Conservation (phyloP, 352 stramenopile genomes). For the Phytophthora europaea region DNA sequence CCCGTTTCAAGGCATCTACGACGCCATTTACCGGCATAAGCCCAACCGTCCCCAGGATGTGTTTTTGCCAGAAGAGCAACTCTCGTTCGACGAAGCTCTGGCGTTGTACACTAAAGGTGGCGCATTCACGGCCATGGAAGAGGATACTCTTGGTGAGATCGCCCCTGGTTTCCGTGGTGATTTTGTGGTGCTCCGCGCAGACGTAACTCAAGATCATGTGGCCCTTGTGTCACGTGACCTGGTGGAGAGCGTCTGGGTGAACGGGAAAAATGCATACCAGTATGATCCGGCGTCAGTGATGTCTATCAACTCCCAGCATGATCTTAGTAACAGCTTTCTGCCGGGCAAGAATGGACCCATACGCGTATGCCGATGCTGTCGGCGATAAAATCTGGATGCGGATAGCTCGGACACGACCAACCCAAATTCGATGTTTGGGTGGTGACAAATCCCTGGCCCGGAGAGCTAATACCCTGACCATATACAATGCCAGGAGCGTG, state of each 20-base stretch:
- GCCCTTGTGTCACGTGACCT: slow-evolving; percentile 58
- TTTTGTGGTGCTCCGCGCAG: slow-evolving; percentile 77
- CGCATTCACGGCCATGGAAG: slow-evolving; percentile 71
- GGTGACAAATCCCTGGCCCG: too few relatives aligned
- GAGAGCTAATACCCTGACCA: too few relatives aligned
- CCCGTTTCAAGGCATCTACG: slow-evolving; percentile 91
- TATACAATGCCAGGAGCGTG: too few relatives aligned
- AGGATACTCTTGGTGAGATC: slow-evolving; percentile 63
- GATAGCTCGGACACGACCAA: not conserved
- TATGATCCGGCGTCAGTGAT: slow-evolving; percentile 38
- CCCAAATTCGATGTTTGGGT: not conserved
- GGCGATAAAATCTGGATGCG: slow-evolving; percentile 18
- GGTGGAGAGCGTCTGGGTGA: slow-evolving; percentile 73
- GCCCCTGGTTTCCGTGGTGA: slow-evolving; percentile 64
- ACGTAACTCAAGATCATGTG: slow-evolving; percentile 56
- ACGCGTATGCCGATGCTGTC: slow-evolving; percentile 73
- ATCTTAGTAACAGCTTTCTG: slow-evolving; percentile 70
- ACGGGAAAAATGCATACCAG: slow-evolving; percentile 64
- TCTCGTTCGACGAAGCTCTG: slow-evolving; percentile 84
- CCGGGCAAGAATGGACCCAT: slow-evolving; percentile 81
- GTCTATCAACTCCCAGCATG: slow-evolving; percentile 12
- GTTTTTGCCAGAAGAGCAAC: slow-evolving; percentile 69
- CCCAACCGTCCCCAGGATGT: slow-evolving; percentile 54
- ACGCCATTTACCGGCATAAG: slow-evolving; percentile 84
- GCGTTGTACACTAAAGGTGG: slow-evolving; percentile 86